Evolutionary conservation across 257 asterid species (phyloP), one percentile per base, ranked within the genome.

Genomic region (Cruciata laevipes): DNA sequence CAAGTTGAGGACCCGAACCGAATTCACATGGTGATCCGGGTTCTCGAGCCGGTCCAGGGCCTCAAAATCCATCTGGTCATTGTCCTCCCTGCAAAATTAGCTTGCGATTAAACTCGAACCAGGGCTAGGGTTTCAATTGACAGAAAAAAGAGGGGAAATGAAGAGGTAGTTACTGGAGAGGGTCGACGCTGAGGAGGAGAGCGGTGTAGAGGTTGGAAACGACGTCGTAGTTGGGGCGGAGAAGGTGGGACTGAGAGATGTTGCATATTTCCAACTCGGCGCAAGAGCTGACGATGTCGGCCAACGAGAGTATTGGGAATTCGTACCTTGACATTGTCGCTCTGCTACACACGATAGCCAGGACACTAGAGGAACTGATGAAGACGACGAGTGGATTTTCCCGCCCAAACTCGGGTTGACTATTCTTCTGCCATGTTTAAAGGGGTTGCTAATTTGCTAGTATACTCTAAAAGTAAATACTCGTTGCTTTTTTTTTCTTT

Each of bases 31-130:
- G 47, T 73, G 65, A n/a, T 94, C 97, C 23, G 96, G 95, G 72
- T 86, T 90, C 66, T 90, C 95, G 6, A 94, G 77, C 74, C 73
- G 85, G 82, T 85, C 89, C 76, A 90, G 78, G 57, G 91, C 96
- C 62, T 79, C 90, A 62, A 94, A 94, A 71, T 88, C 96, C 79
- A 89, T 79, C 72, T 88, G 88, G 63, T 78, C 94, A 44, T 79
- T 75, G 20, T 90, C 97, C 47, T 86, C 97, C 79, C 98, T 87
- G 78, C 27, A 9, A 73, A 31, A 12, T 35, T 9, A 51, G 63
- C 17, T 57, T 2, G 14, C 27, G 62, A 61, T 2, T 16, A 56
- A 62, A 20, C 5, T 9, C 14, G 73, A 59, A 60, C 37, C 67
- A 76, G 65, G 80, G 60, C 65, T 71, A 6, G 65, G 51, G 20